A percentile compares a stretch with the other conserved stretches of the same genome.
These are phyloP conservation scores for Psilocybe sp. DNA, from an alignment of 768 basidiomycete genomes.

Conservation along the genomic window DNA sequence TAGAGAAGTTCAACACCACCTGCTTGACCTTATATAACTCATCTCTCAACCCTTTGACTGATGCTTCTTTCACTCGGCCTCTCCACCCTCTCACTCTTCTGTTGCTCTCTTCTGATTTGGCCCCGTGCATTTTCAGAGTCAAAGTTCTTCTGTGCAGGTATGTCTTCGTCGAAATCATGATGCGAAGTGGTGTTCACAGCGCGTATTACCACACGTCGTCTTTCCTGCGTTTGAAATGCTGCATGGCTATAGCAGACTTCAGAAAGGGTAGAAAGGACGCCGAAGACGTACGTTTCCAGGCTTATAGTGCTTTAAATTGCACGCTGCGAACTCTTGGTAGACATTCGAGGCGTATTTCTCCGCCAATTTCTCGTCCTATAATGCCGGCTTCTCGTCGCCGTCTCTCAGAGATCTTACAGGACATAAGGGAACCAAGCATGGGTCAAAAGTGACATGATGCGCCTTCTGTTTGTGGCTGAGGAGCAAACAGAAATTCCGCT, in stretches of 20 bases:
- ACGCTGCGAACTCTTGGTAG: slow-evolving; percentile 89
- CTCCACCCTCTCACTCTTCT: too few species aligned
- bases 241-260: too few species aligned
- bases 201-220: slow-evolving; percentile 84
- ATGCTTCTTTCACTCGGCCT: too few species aligned
- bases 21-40: too few species aligned
- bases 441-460: neutral
- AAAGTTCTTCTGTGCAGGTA: too few species aligned
- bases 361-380: slow-evolving; percentile 87
- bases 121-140: too few species aligned
- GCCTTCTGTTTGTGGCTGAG: too few species aligned
- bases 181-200: slow-evolving; percentile 67
- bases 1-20: too few species aligned
- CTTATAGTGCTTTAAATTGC: slow-evolving; percentile 96
- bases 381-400: slow-evolving; percentile 40
- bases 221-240: slow-evolving; percentile 58
- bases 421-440: slow-evolving; percentile 5
- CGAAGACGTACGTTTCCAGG: slow-evolving; percentile 67
- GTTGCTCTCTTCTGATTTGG: too few species aligned
- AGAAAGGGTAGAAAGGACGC: too few species aligned
- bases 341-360: slow-evolving; percentile 84
- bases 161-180: slow-evolving; percentile 8
- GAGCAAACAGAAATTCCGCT: neutral
- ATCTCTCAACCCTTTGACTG: too few species aligned
- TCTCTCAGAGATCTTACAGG: slow-evolving; percentile 76